Evolutionary conservation across 352 stramenopile genomes (phyloP), one percentile per base, ranked within the genome.

Genomic region (Phytophthora lateralis): DNA sequence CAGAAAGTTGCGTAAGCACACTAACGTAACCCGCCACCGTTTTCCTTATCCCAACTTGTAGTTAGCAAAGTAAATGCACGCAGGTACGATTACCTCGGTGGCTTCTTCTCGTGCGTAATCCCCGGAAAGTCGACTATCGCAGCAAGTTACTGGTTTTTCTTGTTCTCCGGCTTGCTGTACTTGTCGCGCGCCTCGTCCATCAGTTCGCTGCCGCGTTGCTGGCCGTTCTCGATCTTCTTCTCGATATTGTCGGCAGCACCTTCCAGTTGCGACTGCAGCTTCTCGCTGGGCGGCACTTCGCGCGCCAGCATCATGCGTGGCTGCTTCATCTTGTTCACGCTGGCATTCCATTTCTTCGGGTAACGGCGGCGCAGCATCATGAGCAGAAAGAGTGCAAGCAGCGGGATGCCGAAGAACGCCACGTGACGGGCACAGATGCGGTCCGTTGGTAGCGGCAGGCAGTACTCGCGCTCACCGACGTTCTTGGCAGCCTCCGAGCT

Each of bases 271-370:
- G 42, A 41, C 51, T 73, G 51, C 38, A 88, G 63, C 50, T 85
- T 78, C n/a, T 76, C 63, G 39, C 17, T 62, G 11, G 58, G 52
- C 27, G 66, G 55, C 60, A 76, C 55, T 30, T 85, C 81, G 34
- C 66, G 72, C 42, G 73, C 71, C 45, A 92, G 38, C 24, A 69
- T 71, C 32, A 72, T 65, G 26, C 77, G 71, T 46, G 86, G 77
- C 30, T 59, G 55, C 37, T 73, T 65, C 17, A 91, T 66, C 51
- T 73, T 81, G 49, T 83, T 71, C 63, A 89, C 74, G 35, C 72
- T 61, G 0, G 75, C 75, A 2, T 79, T 77, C 80, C 80, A 92
- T 47, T 82, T 78, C 47, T 90, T 84, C 27, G 83, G 80, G 62
- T 90, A 87, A 21, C 73, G 80, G 21, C 80, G 80, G 42, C 80